Evolutionary conservation across 1,284 basidiomycete species (phyloP).

Genomic region (Sporisorium exsertum): DNA sequence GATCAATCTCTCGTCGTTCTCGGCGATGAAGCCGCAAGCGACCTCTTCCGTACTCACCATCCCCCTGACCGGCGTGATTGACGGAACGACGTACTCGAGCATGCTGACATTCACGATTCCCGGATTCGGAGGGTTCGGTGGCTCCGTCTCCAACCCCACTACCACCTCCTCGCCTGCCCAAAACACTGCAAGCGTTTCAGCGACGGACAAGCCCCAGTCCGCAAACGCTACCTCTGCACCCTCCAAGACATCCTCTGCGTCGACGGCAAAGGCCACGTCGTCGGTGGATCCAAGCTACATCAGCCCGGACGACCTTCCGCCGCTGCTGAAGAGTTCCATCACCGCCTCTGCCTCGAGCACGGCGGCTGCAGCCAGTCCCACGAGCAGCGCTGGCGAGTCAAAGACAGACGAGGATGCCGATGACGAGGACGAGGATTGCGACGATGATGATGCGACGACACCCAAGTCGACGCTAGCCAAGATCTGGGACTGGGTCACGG

Average conservation of each 20-base stretch:
- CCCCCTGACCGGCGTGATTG: constrained; percentile 31
- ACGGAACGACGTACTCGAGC: constrained; percentile 37
- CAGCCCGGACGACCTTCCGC: constrained; percentile 22
- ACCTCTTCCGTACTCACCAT: constrained; percentile 25
- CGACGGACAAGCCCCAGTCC: constrained; percentile 13
- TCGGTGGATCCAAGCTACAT: constrained; percentile 26
- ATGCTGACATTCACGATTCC: constrained; percentile 40
- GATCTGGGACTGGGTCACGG: constrained; percentile 44
- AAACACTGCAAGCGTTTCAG: neutral
- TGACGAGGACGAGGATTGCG: constrained; percentile 23
- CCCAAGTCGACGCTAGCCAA: constrained; percentile 19
- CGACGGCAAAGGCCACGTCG: neutral
- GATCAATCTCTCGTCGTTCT: constrained; percentile 33
- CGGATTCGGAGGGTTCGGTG: neutral
- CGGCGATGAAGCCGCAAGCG: constrained; percentile 19
- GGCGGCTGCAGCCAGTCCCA: neutral
- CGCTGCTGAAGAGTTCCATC: constrained; percentile 22
- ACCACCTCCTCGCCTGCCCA: neutral
- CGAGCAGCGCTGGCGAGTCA: neutral
- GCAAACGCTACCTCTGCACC: constrained; percentile 9
- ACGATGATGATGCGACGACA: constrained; percentile 9
- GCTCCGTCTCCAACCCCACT: neutral
- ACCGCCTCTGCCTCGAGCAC: constrained; percentile 1
- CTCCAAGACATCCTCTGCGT: constrained; percentile 1
- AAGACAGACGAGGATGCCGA: neutral